Conservation (phyloP, 2,329 filamentous ascomycete genomes). For the Xylariales sp. region DNA sequence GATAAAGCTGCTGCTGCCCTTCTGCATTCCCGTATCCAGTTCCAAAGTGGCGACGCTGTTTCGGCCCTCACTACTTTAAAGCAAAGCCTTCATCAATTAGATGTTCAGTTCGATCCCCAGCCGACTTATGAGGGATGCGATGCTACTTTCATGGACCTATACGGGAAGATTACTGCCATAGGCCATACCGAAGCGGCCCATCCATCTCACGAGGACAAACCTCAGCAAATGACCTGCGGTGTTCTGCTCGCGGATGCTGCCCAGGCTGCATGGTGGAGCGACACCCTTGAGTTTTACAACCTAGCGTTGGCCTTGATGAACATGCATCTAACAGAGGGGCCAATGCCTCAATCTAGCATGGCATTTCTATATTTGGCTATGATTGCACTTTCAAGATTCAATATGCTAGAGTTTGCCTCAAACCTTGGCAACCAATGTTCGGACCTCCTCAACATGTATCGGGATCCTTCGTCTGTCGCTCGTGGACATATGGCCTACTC, state of each 20-base stretch:
- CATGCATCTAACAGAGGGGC: slow-evolving; percentile 71
- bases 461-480: slow-evolving; percentile 73
- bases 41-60: slow-evolving; percentile 77
- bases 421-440: slow-evolving; percentile 73
- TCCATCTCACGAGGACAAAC: slow-evolving; percentile 59
- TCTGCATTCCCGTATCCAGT: slow-evolving; percentile 81
- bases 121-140: slow-evolving; percentile 84
- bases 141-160: slow-evolving; percentile 73
- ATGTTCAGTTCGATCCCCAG: slow-evolving; percentile 71
- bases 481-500: slow-evolving; percentile 76
- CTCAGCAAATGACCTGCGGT: slow-evolving; percentile 71
- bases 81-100: slow-evolving; percentile 76
- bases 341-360: slow-evolving; percentile 76
- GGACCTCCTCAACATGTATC: slow-evolving; percentile 71
- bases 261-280: slow-evolving; percentile 78
- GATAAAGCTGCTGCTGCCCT: slow-evolving; percentile 89
- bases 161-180: slow-evolving; percentile 68
- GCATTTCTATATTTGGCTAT: slow-evolving; percentile 75
- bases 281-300: slow-evolving; percentile 78
- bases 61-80: slow-evolving; percentile 77
- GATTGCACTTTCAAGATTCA: slow-evolving; percentile 76
- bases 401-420: slow-evolving; percentile 74
- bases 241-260: slow-evolving; percentile 77
- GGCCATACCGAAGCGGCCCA: slow-evolving; percentile 61
- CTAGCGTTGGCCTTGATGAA: slow-evolving; percentile 74